phyloP scores from a whole-genome alignment of 1,284 basidiomycete genomes.

The Austroboletus niveus region DNA sequence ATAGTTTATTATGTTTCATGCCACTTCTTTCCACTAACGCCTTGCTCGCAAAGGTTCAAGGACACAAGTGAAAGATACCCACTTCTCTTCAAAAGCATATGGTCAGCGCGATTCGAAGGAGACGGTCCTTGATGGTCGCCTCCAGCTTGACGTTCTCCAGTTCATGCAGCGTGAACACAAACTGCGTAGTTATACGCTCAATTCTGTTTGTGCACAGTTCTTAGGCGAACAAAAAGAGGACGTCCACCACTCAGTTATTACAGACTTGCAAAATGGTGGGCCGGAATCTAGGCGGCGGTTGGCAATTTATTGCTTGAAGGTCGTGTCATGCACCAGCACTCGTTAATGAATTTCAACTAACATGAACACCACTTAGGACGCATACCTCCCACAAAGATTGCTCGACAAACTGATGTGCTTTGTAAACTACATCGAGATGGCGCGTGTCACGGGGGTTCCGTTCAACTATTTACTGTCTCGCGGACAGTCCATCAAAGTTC shows the following conservation, averaged over 20 bases:
- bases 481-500: conserved; percentile 94
- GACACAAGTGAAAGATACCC: conserved; percentile 84
- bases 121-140: conserved; percentile 81
- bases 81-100: conserved; percentile 95
- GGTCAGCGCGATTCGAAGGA: conserved; percentile 95
- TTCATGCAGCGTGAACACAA: conserved; percentile 98
- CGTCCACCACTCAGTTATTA: conserved; percentile 96
- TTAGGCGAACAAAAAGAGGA: conserved; percentile 97
- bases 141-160: conserved; percentile 92
- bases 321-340: conserved; percentile 27
- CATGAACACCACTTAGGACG: conserved; percentile 59
- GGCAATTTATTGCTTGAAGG: conserved; percentile 96
- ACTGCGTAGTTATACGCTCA: conserved; percentile 90
- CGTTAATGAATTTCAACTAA: neutral
- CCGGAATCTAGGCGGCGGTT: conserved; percentile 86
- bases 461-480: conserved; percentile 92
- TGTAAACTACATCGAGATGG: conserved; percentile 95
- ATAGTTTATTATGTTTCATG: neutral
- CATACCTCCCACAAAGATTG: conserved; percentile 90
- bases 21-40: conserved; percentile 2
- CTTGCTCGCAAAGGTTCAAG: conserved; percentile 53
- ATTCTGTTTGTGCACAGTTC: conserved; percentile 94
- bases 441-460: conserved; percentile 95
- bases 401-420: conserved; percentile 98
- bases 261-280: conserved; percentile 93